Evolutionary conservation across 768 basidiomycete species (phyloP).

Genomic region (Crucibulum laeve): DNA sequence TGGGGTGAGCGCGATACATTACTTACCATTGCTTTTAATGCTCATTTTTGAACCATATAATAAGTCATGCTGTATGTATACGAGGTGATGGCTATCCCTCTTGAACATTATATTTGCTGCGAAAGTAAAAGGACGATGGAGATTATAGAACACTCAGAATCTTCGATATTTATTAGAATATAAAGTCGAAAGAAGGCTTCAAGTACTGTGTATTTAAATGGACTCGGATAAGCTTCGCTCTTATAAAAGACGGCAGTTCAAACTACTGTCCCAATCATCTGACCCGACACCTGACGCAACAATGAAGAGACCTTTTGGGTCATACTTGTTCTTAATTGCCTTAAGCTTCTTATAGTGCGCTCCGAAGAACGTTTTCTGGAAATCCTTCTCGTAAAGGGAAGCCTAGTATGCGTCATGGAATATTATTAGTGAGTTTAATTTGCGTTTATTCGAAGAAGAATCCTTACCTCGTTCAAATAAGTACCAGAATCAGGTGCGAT

Average conservation of each 20-base stretch:
- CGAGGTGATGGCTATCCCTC: too few relatives aligned
- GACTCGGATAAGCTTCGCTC: neutral
- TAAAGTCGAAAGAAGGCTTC: constrained; percentile 8
- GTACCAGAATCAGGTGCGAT: constrained; percentile 32
- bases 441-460: neutral
- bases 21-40: too few relatives aligned
- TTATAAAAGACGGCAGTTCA: constrained; percentile 17
- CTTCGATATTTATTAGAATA: constrained; percentile 7
- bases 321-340: constrained; percentile 39
- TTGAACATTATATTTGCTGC: too few relatives aligned
- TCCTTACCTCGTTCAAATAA: constrained; percentile 46
- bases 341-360: constrained; percentile 33
- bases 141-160: constrained; percentile 6
- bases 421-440: neutral
- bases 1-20: too few relatives aligned
- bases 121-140: too few relatives aligned
- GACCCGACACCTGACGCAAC: constrained; percentile 44
- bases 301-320: constrained; percentile 40
- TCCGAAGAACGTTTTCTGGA: constrained; percentile 42
- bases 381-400: constrained; percentile 35
- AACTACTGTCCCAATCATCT: constrained; percentile 39
- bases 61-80: too few relatives aligned
- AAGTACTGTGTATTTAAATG: constrained; percentile 4
- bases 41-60: too few relatives aligned
- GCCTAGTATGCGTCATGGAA: constrained; percentile 27